These are phyloP conservation scores for Cupressus sempervirens DNA, from an alignment of 75 land plant species.

Conservation along the genomic window DNA sequence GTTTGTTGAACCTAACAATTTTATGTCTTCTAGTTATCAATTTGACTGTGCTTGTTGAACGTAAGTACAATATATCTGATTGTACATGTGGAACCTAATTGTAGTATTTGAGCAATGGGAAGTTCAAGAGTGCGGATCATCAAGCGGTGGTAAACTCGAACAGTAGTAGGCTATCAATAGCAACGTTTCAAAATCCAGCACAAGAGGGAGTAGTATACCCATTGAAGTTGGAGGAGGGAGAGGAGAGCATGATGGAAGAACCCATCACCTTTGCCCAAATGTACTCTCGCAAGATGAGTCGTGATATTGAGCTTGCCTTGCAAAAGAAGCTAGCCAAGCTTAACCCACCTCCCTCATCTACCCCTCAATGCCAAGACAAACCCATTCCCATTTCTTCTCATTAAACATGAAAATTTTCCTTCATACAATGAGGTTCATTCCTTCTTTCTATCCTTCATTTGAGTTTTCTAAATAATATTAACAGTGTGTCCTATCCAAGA, in stretches of 20 bases:
- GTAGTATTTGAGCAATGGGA: conserved; percentile 42
- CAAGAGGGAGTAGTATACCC: conserved; percentile 47
- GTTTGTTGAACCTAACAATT: no score
- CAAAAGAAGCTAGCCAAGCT: conserved; percentile 17
- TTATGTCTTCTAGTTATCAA: no score
- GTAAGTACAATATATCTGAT: no score
- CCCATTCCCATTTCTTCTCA: no score
- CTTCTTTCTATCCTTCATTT: no score
- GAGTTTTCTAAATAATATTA: no score
- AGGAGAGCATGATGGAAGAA: conserved; percentile 30
- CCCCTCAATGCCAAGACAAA: no score
- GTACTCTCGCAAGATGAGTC: conserved; percentile 58
- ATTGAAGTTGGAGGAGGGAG: background rate
- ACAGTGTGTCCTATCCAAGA: no score
- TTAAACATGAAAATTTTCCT: no score
- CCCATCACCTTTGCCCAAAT: conserved; percentile 59
- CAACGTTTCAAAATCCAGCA: conserved; percentile 61
- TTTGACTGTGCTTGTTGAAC: no score
- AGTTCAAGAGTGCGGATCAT: conserved; percentile 46
- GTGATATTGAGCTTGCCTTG: conserved; percentile 50
- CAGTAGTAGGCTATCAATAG: conserved; percentile 52
- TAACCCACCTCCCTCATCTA: no score
- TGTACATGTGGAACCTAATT: background rate
- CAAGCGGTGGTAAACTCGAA: conserved; percentile 36
- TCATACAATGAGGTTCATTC: no score